A percentile compares a stretch with the other conserved stretches of the same genome.
These are phyloP conservation scores for Xerocomus spinulosus DNA, from an alignment of 768 basidiomycete species.

Conservation along the genomic window DNA sequence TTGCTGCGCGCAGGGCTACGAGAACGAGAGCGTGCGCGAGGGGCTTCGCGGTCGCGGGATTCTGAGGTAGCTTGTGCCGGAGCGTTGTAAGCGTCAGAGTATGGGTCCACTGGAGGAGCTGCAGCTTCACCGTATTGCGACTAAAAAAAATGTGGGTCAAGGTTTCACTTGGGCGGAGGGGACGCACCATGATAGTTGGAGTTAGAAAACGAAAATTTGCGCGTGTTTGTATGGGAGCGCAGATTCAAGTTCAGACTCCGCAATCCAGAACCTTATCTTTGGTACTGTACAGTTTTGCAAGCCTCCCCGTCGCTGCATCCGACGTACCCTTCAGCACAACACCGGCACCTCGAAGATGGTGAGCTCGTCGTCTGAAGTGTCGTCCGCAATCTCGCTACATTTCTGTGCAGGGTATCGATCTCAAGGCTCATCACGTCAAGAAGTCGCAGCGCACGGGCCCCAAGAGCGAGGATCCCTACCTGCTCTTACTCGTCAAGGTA, in stretches of 20 bases:
- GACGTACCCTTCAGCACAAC: slow-evolving; percentile 47
- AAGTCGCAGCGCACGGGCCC: slow-evolving; percentile 92
- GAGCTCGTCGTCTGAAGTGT: slow-evolving; percentile 47
- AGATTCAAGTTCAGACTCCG: slow-evolving; percentile 28
- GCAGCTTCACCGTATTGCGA: slow-evolving; percentile 63
- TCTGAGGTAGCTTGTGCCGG: slow-evolving; percentile 46
- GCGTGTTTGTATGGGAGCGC: slow-evolving; percentile 39
- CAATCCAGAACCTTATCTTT: slow-evolving; percentile 34
- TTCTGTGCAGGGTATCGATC: slow-evolving; percentile 80
- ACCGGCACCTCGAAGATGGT: slow-evolving; percentile 77
- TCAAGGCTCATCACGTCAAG: slow-evolving; percentile 97
- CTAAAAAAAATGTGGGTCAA: slow-evolving; percentile 5
- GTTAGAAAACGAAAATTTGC: slow-evolving; percentile 39
- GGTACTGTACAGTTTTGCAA: slow-evolving; percentile 65
- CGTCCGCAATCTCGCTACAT: slow-evolving; percentile 13
- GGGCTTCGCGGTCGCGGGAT: slow-evolving; percentile 51
- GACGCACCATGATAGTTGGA: slow-evolving; percentile 67
- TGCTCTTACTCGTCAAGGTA: slow-evolving; percentile 97
- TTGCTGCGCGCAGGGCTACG: slow-evolving; percentile 58
- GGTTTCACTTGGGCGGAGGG: slow-evolving; percentile 1
- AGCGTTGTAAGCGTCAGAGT: slow-evolving; percentile 76
- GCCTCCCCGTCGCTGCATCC: slow-evolving; percentile 40
- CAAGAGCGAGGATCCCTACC: slow-evolving; percentile 98
- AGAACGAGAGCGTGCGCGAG: slow-evolving; percentile 70
- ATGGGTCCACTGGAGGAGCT: slow-evolving; percentile 65